phyloP scores from a whole-genome alignment of 140 eudicot genomes.

The Flaveria floridana region DNA sequence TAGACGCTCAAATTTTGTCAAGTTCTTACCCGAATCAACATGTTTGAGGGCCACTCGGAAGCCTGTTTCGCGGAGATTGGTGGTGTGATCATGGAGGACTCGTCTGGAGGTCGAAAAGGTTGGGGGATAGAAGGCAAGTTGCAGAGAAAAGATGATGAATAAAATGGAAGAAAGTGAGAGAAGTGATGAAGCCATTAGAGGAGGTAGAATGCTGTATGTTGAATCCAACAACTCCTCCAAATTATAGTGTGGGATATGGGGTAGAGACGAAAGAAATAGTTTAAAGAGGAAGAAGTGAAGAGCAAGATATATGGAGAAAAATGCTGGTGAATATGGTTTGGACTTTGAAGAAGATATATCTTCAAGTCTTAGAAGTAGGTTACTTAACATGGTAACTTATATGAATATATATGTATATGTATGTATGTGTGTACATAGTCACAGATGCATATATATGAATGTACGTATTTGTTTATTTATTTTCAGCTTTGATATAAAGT shows the following conservation, averaged over 20 bases:
- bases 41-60: conserved; percentile 58
- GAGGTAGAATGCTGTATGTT: neutral
- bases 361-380: conserved; percentile 37
- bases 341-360: conserved; percentile 19
- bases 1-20: conserved; percentile 63
- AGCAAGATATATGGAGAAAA: conserved; percentile 37
- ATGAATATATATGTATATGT: too few species aligned
- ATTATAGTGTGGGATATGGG: neutral
- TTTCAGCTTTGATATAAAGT: too few species aligned
- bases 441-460: too few species aligned
- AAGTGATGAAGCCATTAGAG: conserved; percentile 35
- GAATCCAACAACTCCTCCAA: neutral
- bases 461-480: too few species aligned
- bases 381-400: conserved; percentile 22
- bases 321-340: conserved; percentile 41
- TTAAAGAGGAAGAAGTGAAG: conserved; percentile 15
- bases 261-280: conserved; percentile 23
- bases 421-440: too few species aligned
- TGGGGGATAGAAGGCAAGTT: conserved; percentile 29
- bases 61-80: conserved; percentile 14
- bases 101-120: conserved; percentile 53
- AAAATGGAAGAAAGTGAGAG: conserved; percentile 27
- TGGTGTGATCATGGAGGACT: conserved; percentile 23
- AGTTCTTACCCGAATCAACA: conserved; percentile 69
- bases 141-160: conserved; percentile 32